phyloP scores from a whole-genome alignment of 768 basidiomycete genomes.

The Boletales sp. region DNA sequence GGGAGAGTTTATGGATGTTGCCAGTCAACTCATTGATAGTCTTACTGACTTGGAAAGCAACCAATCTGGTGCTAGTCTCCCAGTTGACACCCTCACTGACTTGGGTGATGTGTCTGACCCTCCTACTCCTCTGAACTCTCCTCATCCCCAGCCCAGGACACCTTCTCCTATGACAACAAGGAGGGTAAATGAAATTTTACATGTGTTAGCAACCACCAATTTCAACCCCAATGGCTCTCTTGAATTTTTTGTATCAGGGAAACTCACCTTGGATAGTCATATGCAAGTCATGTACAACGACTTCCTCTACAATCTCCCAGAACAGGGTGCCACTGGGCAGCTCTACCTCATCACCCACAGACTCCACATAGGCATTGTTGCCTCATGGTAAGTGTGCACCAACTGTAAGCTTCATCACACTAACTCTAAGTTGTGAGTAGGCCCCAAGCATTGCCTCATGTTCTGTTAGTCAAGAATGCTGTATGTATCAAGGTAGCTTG shows the following conservation, averaged over 20 bases:
- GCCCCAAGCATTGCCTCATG: background rate
- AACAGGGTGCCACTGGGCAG: background rate
- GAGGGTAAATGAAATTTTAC: background rate
- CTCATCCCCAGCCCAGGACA: background rate
- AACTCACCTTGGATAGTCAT: too few species aligned
- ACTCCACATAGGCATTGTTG: background rate
- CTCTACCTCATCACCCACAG: conserved; percentile 1
- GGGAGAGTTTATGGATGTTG: background rate
- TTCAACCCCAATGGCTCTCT: background rate
- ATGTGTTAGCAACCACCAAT: background rate
- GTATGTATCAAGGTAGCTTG: background rate
- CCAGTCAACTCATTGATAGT: background rate
- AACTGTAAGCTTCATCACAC: background rate
- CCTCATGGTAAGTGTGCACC: background rate
- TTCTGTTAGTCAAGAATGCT: background rate
- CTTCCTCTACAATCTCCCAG: background rate
- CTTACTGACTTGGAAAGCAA: background rate
- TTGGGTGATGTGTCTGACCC: background rate
- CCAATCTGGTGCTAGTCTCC: background rate
- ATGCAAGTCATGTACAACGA: background rate
- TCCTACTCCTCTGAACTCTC: background rate
- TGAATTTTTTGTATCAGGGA: background rate
- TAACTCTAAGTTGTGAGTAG: background rate
- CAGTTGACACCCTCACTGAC: background rate
- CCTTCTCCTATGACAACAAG: background rate